Base-by-base conservation (phyloP, 2,329 filamentous ascomycete species). In the Hawksworthiomyces lignivorus region DNA sequence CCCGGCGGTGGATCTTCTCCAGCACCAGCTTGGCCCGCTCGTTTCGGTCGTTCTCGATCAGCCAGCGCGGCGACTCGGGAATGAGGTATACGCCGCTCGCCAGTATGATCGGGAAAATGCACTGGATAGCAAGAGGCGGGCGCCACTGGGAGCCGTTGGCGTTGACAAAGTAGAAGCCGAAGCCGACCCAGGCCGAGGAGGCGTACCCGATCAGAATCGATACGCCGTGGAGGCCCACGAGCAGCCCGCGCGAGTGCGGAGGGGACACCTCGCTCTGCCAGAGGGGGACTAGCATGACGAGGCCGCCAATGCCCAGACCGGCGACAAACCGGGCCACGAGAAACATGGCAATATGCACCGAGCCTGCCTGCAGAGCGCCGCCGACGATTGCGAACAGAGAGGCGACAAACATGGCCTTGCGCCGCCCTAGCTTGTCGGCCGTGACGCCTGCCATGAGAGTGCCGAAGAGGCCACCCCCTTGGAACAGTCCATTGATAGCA, bases 101-200 rank as follows among this genome's bases (percentile, higher is more conserved):
- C 28, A 28, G 32, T 7, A 51, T 40, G 5, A 52, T 12, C 0
- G 55, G 49, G 2, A 51, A 46, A 0, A 59, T 56, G 4, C 54
- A 51, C 43, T 65, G 59, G 29, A 56, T 55, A 7, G 56, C 59
- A 11, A 63, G 51, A 7, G 57, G 59, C 14, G 63, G 52, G 1
- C 58, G 50, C 60, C 61, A 63, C 33, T 60, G 54, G 0, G 49
- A 37, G 32, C 61, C 50, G 43, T 68, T 64, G 4, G 63, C 63
- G 17, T 65, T 55, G 2, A 81, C 69, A 27, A 82, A 68, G 27
- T 67, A 58, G 9, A 60, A 40, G 15, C 38, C 38, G 22, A 33
- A 40, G 17, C 38, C 30, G 30, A 40, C 32, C 37, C 38, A 34
- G 22, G 0, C 56, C 57, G 3, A 41, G 22, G 0, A 56, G 56